Evolutionary conservation across 306 rosid genomes (phyloP).

Genomic region (Vicia faba): DNA sequence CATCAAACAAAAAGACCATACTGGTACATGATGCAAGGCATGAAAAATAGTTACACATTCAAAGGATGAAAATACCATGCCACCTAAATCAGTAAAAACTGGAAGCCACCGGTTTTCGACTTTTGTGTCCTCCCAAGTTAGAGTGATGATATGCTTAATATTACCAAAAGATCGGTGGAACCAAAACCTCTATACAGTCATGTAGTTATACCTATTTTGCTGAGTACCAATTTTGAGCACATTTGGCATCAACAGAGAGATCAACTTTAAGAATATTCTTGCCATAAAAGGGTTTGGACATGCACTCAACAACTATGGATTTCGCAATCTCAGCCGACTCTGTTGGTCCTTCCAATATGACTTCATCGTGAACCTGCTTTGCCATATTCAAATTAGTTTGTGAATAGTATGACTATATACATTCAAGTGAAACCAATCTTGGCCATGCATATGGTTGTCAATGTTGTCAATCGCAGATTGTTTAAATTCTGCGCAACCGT

Average conservation of each 20-base stretch:
- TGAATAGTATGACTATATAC: neutral
- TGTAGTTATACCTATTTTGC: constrained; percentile 53
- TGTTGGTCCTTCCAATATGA: constrained; percentile 87
- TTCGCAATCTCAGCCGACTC: constrained; percentile 78
- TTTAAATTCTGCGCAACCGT: neutral
- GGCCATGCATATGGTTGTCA: neutral
- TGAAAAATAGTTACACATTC: constrained; percentile 1
- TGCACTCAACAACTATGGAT: constrained; percentile 83
- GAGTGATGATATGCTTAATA: constrained; percentile 19
- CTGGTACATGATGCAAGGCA: constrained; percentile 35
- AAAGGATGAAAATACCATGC: neutral
- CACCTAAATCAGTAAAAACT: constrained; percentile 27
- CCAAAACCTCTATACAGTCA: constrained; percentile 41
- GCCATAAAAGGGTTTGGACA: constrained; percentile 80
- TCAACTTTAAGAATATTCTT: constrained; percentile 73
- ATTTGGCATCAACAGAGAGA: constrained; percentile 87
- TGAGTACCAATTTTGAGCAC: constrained; percentile 84
- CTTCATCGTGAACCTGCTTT: constrained; percentile 89
- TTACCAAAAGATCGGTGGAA: constrained; percentile 37
- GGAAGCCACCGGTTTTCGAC: constrained; percentile 36
- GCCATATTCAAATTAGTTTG: constrained; percentile 24
- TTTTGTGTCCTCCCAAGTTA: constrained; percentile 28
- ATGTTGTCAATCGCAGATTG: neutral
- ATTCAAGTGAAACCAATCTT: neutral
- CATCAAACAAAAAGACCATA: constrained; percentile 28